phyloP scores from a whole-genome alignment of 2,329 filamentous ascomycete genomes.

The Stagonosporopsis vannaccii region DNA sequence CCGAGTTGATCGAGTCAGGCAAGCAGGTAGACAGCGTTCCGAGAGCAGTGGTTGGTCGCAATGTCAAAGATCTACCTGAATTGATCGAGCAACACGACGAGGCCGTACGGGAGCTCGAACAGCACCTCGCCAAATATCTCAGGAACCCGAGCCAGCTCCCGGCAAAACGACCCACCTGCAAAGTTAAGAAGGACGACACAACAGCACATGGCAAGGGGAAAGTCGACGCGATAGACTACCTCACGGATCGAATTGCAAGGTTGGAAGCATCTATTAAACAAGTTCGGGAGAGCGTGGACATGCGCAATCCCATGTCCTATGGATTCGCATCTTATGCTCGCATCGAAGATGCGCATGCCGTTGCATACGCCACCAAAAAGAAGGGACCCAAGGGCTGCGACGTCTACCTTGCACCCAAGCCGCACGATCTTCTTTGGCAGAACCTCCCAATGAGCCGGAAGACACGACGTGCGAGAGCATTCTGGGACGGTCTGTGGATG shows the following conservation, averaged over 20 bases:
- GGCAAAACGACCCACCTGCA: conserved; percentile 76
- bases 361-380: conserved; percentile 76
- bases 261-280: conserved; percentile 86
- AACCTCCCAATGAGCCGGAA: conserved; percentile 79
- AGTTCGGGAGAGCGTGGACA: conserved; percentile 83
- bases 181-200: conserved; percentile 76
- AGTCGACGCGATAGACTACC: conserved; percentile 92
- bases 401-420: conserved; percentile 80
- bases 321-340: conserved; percentile 93
- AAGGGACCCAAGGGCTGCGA: conserved; percentile 81
- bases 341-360: conserved; percentile 85
- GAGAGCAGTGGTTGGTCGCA: conserved; percentile 82
- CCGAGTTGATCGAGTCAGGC: conserved; percentile 78
- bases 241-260: conserved; percentile 80
- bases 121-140: conserved; percentile 80
- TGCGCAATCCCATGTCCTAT: conserved; percentile 85
- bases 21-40: conserved; percentile 79
- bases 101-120: conserved; percentile 81
- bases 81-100: conserved; percentile 84
- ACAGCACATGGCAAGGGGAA: conserved; percentile 72
- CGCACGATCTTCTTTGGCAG: conserved; percentile 94
- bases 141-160: conserved; percentile 84
- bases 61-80: conserved; percentile 86
- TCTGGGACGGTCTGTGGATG: conserved; percentile 86
- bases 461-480: conserved; percentile 72